Percentiles rank a stretch among this genome's conserved stretches.
phyloP scores from a whole-genome alignment of 345 rosid species.

The Syzygium jambos region DNA sequence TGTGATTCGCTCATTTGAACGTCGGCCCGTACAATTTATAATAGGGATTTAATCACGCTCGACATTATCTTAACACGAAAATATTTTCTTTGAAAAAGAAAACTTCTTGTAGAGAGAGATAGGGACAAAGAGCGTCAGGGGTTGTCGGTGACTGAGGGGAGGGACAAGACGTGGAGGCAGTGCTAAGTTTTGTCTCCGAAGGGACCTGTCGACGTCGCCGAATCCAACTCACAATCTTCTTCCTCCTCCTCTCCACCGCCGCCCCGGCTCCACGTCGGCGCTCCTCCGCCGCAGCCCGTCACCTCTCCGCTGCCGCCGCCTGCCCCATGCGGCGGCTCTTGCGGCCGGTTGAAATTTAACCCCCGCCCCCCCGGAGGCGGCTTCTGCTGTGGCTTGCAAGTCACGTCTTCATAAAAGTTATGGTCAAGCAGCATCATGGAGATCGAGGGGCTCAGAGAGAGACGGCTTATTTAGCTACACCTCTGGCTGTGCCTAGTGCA shows the following conservation, averaged over 20 bases:
- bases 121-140: not conserved
- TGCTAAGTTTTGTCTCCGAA: not conserved
- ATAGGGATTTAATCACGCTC: not conserved
- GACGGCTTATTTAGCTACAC: not conserved
- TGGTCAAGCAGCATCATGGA: not conserved
- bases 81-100: not conserved
- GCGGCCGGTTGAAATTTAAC: not conserved
- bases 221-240: slow-evolving; percentile 24
- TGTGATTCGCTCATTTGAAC: not conserved
- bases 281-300: not conserved
- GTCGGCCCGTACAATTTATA: not conserved
- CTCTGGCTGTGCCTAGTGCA: not conserved
- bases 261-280: not conserved
- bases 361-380: not conserved
- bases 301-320: not conserved
- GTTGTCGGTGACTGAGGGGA: not conserved
- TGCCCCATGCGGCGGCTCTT: not conserved
- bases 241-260: not conserved
- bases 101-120: not conserved
- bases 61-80: not conserved
- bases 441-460: not conserved
- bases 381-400: not conserved
- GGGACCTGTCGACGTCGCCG: slow-evolving; percentile 31
- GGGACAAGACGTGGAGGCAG: not conserved
- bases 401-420: not conserved